A percentile compares a stretch with the other conserved stretches of the same genome.
phyloP scores from a whole-genome alignment of 306 rosid species.

The Quercus parvula region DNA sequence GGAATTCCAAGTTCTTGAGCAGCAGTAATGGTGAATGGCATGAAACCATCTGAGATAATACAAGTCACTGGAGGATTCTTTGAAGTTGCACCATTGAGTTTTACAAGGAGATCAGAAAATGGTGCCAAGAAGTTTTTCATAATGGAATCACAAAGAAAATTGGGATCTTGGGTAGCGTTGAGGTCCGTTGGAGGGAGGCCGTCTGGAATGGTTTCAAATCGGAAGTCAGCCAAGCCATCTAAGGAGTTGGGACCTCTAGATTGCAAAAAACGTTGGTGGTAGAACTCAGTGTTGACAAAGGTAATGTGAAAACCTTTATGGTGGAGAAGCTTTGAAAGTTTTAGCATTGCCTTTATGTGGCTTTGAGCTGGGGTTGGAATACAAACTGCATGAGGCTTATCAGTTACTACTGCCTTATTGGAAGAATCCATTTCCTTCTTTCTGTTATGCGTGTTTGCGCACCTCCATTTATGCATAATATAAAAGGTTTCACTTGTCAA shows the following conservation, averaged over 20 bases:
- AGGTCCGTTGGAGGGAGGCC: neutral
- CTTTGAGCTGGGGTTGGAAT: slow-evolving; percentile 4
- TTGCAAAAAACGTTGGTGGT: neutral
- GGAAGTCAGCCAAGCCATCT: neutral
- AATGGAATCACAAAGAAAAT: neutral
- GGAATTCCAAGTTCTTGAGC: neutral
- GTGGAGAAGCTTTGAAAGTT: slow-evolving; percentile 15
- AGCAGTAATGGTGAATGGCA: neutral
- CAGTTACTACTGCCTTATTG: neutral
- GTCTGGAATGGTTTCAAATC: slow-evolving; percentile 16
- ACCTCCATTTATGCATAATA: too few relatives aligned
- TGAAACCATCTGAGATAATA: neutral
- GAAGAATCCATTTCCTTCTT: neutral
- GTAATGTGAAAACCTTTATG: slow-evolving; percentile 7
- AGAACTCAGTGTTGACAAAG: slow-evolving; percentile 18
- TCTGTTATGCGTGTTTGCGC: too few relatives aligned
- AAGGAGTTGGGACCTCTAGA: slow-evolving; percentile 3
- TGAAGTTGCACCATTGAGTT: neutral
- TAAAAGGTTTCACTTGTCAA: too few relatives aligned
- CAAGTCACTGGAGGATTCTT: neutral
- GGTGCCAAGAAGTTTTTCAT: neutral
- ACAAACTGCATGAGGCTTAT: slow-evolving; percentile 15
- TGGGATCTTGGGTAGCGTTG: neutral
- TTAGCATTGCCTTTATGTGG: slow-evolving; percentile 11
- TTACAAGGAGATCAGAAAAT: neutral